These are phyloP conservation scores for Senna tora DNA, from an alignment of 306 rosid species.

Conservation along the genomic window DNA sequence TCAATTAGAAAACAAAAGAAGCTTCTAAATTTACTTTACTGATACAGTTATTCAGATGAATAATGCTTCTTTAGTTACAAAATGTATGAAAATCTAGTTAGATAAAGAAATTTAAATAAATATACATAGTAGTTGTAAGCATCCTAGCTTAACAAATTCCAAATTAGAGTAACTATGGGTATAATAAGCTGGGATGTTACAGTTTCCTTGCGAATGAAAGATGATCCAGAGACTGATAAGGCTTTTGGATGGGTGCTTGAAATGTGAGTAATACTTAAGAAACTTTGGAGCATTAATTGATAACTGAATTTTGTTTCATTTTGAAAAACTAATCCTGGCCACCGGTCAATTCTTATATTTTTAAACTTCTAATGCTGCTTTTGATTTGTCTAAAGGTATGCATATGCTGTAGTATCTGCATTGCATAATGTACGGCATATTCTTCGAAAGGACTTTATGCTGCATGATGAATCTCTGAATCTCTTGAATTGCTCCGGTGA, in stretches of 20 bases:
- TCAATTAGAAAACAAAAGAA: too few species aligned
- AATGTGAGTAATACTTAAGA: constrained; percentile 65
- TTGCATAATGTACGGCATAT: constrained; percentile 80
- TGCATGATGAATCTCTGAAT: too few species aligned
- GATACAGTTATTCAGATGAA: too few species aligned
- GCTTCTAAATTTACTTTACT: too few species aligned
- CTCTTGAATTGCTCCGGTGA: too few species aligned
- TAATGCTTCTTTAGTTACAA: too few species aligned
- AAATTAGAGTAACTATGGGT: too few species aligned
- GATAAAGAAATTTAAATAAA: too few species aligned
- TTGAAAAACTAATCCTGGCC: constrained; percentile 34
- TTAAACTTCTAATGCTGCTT: constrained; percentile 37
- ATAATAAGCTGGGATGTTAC: too few species aligned
- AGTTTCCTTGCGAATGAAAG: constrained; percentile 86
- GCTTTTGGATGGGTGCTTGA: constrained; percentile 98
- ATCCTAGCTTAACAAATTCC: too few species aligned
- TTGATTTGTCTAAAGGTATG: constrained; percentile 68
- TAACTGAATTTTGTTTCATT: constrained; percentile 38
- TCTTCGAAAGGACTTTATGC: constrained; percentile 83
- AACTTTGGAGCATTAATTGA: constrained; percentile 11
- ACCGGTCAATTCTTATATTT: constrained; percentile 29
- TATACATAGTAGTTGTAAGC: too few species aligned
- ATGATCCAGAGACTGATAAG: constrained; percentile 81
- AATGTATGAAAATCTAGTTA: too few species aligned
- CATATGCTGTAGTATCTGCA: constrained; percentile 93